Evolutionary conservation across 2,329 filamentous ascomycete genomes (phyloP).

Genomic region (Exophiala viscosa): DNA sequence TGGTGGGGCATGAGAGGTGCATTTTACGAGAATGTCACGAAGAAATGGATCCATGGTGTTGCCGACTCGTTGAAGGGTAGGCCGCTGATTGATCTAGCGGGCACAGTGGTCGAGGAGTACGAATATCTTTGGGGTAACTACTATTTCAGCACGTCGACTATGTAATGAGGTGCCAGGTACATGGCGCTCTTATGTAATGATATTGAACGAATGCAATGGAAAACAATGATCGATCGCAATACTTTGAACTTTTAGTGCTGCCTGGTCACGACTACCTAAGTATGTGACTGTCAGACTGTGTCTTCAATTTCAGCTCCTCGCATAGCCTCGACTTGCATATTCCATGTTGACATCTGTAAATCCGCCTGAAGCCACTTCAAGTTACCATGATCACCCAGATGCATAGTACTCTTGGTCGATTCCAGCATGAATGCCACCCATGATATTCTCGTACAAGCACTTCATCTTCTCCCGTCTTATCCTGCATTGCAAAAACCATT

Average conservation of each 20-base stretch:
- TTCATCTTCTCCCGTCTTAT: neutral
- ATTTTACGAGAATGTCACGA: slow-evolving; percentile 88
- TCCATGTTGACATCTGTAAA: too few species aligned
- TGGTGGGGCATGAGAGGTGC: slow-evolving; percentile 98
- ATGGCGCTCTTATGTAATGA: too few species aligned
- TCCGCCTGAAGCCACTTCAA: too few species aligned
- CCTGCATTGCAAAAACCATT: slow-evolving; percentile 4
- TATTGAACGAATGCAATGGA: too few species aligned
- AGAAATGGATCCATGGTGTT: slow-evolving; percentile 41
- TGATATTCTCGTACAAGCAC: too few species aligned
- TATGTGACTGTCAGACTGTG: neutral
- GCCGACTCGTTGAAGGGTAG: slow-evolving; percentile 68
- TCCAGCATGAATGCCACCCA: too few species aligned
- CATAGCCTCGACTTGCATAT: too few species aligned
- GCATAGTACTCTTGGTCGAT: neutral
- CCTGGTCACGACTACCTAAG: too few species aligned
- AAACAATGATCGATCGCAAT: too few species aligned
- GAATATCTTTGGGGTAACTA: slow-evolving; percentile 98
- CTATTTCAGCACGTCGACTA: slow-evolving; percentile 71
- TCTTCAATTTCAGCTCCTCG: neutral
- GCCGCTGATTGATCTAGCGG: slow-evolving; percentile 74
- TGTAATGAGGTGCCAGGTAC: slow-evolving; percentile 34
- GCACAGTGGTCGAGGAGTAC: slow-evolving; percentile 88
- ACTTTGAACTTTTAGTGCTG: too few species aligned
- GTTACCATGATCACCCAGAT: neutral